Evolutionary conservation across 768 basidiomycete species (phyloP), one percentile per base, ranked within the genome.

Genomic region (Trametes cingulata): DNA sequence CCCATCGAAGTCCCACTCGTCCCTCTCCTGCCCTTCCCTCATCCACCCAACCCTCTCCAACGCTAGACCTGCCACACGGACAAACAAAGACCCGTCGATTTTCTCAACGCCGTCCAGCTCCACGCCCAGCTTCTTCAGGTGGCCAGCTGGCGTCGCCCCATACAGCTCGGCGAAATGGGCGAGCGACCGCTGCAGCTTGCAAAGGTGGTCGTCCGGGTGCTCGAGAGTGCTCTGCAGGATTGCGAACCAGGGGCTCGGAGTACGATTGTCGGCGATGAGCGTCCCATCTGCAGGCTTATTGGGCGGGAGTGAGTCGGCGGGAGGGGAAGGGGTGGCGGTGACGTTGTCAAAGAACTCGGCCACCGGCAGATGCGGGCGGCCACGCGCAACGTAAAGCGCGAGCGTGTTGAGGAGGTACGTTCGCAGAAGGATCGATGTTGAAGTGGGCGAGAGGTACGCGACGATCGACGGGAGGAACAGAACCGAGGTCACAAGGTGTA

Each of bases 401-500:
- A 88, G 77, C 12, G 72, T 73, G 22, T 76, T 74, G 14, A 79
- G 73, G 62, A 90, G 79, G 71, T 86, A 86, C 2, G 79, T 74
- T 17, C 82, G 82, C 13, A 91, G 76, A 24, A 90, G 74, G 29
- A 81, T 72, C 6, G 74, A 75, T 58, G 82, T 81, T 0, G 83
- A 85, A 0, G 71, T 48, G 0, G 76, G 77, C 9, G 75, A 70
- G 61, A 67, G 72, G 25, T 64, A 63, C 5, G 69, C 64, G 51
- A 80, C 66, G 42, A 84, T 58, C 1, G 86, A 82, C 0, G 82
- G 77, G n/a, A 88, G 68, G 76, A 88, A 88, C 17, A 86, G 67
- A 4, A 81, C 76, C 7, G 86, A 87, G 0, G 87, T 91, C 41
- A 88, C 79, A 1, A 85, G 71, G 63, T 84, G 88, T 72, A 86